Evolutionary conservation across 2,329 filamentous ascomycete species (phyloP).

Genomic region (Curvularia verruculosa): DNA sequence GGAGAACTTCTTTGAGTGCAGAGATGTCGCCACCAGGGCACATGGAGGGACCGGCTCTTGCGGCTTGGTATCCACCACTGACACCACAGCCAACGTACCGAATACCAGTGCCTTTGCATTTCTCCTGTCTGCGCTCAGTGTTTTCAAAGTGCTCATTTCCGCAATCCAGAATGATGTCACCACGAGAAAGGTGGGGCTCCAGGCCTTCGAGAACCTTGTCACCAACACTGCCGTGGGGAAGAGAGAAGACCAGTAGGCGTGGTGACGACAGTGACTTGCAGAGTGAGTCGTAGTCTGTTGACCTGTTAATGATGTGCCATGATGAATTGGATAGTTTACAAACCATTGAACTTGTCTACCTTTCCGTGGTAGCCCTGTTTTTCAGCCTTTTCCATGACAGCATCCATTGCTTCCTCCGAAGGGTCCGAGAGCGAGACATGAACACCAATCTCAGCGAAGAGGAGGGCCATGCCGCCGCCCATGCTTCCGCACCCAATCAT

Average conservation of each 20-base stretch:
- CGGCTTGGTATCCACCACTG: slow-evolving; percentile 72
- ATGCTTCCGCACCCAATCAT: slow-evolving; percentile 66
- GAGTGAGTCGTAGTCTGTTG: slow-evolving; percentile 56
- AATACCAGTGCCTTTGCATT: slow-evolving; percentile 63
- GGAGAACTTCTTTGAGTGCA: slow-evolving; percentile 64
- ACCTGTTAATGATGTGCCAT: slow-evolving; percentile 20
- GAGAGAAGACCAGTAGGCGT: slow-evolving; percentile 60
- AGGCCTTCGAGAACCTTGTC: slow-evolving; percentile 56
- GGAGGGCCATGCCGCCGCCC: slow-evolving; percentile 65
- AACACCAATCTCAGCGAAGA: slow-evolving; percentile 63
- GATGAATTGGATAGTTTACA: neutral
- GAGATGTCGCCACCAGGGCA: slow-evolving; percentile 67
- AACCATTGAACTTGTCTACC: slow-evolving; percentile 49
- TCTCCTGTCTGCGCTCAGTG: slow-evolving; percentile 67
- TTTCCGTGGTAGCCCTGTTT: slow-evolving; percentile 49
- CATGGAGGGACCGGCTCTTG: slow-evolving; percentile 69
- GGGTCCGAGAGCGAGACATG: slow-evolving; percentile 63
- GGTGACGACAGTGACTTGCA: slow-evolving; percentile 57
- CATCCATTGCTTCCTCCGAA: slow-evolving; percentile 56
- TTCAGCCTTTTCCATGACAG: slow-evolving; percentile 50
- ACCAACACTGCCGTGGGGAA: slow-evolving; percentile 58
- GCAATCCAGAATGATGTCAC: slow-evolving; percentile 72
- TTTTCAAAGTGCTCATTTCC: slow-evolving; percentile 71
- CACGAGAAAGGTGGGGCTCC: slow-evolving; percentile 59
- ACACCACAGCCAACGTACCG: slow-evolving; percentile 72